These are phyloP conservation scores for Suillus bovinus DNA, from an alignment of 768 basidiomycete genomes.

Conservation along the genomic window DNA sequence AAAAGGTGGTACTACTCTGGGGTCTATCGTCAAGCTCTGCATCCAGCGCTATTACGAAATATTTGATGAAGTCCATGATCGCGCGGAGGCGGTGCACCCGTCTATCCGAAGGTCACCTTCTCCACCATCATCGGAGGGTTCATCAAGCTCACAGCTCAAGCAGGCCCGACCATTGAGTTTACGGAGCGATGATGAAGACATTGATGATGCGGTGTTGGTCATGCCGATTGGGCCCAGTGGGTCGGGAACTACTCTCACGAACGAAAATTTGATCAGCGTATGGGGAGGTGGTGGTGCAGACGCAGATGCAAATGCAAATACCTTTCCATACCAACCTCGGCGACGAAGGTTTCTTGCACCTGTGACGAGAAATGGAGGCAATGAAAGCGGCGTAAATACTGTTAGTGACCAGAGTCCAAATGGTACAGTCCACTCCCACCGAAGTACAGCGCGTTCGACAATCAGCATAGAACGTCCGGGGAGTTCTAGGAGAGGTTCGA, in stretches of 20 bases:
- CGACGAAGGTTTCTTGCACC: constrained; percentile 38
- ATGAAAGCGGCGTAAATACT: constrained; percentile 31
- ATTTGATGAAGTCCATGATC: constrained; percentile 80
- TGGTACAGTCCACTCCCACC: constrained; percentile 24
- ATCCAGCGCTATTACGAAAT: constrained; percentile 84
- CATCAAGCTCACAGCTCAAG: constrained; percentile 25
- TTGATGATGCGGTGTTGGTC: constrained; percentile 74
- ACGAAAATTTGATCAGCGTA: constrained; percentile 19
- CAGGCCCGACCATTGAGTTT: constrained; percentile 26
- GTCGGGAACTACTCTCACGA: constrained; percentile 12
- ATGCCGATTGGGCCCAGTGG: constrained; percentile 62
- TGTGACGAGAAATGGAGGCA: constrained; percentile 9
- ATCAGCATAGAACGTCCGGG: constrained; percentile 59
- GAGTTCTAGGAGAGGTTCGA: constrained; percentile 51
- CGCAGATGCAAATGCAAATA: constrained; percentile 13
- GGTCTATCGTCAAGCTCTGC: constrained; percentile 70
- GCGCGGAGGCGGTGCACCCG: constrained; percentile 55
- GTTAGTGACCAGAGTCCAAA: constrained; percentile 34
- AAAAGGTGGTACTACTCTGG: constrained; percentile 64
- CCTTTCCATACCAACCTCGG: constrained; percentile 40
- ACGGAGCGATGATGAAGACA: constrained; percentile 61
- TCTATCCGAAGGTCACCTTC: constrained; percentile 25
- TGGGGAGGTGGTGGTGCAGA: constrained; percentile 30
- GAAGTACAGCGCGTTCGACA: constrained; percentile 53
- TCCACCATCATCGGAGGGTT: constrained; percentile 24